phyloP scores from a whole-genome alignment of 164 flowering plant species.

The Piper betle region DNA sequence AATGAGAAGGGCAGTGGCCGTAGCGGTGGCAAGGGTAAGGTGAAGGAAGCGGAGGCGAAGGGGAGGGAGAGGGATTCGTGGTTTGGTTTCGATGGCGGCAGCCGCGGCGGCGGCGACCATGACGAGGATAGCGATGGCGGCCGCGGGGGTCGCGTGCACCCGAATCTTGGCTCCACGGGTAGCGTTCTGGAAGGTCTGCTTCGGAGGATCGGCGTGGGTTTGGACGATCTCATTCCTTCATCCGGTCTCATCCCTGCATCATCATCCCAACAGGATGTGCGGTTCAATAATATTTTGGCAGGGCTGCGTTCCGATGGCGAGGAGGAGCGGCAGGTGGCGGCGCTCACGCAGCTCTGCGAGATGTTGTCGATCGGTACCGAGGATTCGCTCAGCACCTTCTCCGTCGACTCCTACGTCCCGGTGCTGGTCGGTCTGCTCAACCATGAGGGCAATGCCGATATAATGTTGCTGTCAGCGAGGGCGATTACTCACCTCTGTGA shows the following conservation, averaged over 20 bases:
- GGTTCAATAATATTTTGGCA: slow-evolving; percentile 80
- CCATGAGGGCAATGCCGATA: slow-evolving; percentile 89
- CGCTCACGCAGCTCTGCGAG: slow-evolving; percentile 89
- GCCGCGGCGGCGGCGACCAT: slow-evolving; percentile 22
- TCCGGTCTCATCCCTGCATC: slow-evolving; percentile 49
- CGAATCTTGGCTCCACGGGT: slow-evolving; percentile 77
- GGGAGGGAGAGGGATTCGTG: slow-evolving; percentile 44
- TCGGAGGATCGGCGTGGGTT: slow-evolving; percentile 82
- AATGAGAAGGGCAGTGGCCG: background rate
- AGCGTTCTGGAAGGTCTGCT: slow-evolving; percentile 88
- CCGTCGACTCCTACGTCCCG: slow-evolving; percentile 92
- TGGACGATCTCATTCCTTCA: slow-evolving; percentile 82
- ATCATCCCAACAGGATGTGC: slow-evolving; percentile 74
- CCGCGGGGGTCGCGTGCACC: slow-evolving; percentile 65
- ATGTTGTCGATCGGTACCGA: slow-evolving; percentile 96
- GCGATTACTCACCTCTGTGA: slow-evolving; percentile 91
- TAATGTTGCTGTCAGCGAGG: slow-evolving; percentile 96
- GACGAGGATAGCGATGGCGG: slow-evolving; percentile 64
- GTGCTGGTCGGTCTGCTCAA: slow-evolving; percentile 90
- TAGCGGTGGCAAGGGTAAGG: slow-evolving; percentile 48
- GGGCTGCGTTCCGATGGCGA: slow-evolving; percentile 94
- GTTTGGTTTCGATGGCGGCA: slow-evolving; percentile 38
- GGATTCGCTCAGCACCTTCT: slow-evolving; percentile 84
- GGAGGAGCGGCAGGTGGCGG: slow-evolving; percentile 92
- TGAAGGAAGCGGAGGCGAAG: slow-evolving; percentile 70